Percentiles rank a stretch among this genome's conserved stretches.
These are phyloP conservation scores for Kluyveromyces marxianus DNA, from an alignment of 1,139 yeast species.

Conservation along the genomic window DNA sequence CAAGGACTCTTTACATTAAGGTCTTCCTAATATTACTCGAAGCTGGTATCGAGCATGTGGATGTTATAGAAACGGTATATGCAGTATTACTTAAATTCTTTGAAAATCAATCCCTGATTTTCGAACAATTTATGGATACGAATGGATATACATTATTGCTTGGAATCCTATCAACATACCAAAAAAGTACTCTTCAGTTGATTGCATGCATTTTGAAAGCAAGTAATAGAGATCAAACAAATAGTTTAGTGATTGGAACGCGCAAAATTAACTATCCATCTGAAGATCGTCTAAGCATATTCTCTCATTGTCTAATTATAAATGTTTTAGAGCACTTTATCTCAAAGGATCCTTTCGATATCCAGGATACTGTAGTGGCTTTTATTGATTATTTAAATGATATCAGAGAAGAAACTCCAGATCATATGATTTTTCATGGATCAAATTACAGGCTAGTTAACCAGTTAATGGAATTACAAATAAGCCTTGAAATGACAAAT, in stretches of 20 bases:
- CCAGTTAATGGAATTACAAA: not conserved
- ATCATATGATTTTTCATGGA: not conserved
- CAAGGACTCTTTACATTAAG: constrained; percentile 61
- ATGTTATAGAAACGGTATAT: constrained; percentile 42
- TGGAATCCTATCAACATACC: constrained; percentile 29
- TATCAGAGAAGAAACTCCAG: not conserved
- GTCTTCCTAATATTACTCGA: constrained; percentile 28
- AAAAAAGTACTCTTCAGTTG: not conserved
- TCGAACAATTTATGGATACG: constrained; percentile 42
- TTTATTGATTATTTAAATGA: not conserved
- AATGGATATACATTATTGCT: constrained; percentile 52
- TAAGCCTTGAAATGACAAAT: not conserved
- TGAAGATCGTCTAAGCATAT: not conserved
- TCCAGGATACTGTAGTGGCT: not conserved
- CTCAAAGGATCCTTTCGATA: not conserved
- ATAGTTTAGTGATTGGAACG: no score
- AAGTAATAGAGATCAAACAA: no score
- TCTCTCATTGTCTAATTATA: not conserved
- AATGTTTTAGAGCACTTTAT: not conserved
- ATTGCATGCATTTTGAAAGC: not conserved
- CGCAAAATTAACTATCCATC: not conserved
- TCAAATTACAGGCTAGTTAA: not conserved
- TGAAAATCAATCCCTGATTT: constrained; percentile 41
- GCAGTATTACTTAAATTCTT: constrained; percentile 45
- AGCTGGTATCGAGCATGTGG: constrained; percentile 29